These are phyloP conservation scores for Candida corydali DNA, from an alignment of 805 yeast species.

Conservation along the genomic window DNA sequence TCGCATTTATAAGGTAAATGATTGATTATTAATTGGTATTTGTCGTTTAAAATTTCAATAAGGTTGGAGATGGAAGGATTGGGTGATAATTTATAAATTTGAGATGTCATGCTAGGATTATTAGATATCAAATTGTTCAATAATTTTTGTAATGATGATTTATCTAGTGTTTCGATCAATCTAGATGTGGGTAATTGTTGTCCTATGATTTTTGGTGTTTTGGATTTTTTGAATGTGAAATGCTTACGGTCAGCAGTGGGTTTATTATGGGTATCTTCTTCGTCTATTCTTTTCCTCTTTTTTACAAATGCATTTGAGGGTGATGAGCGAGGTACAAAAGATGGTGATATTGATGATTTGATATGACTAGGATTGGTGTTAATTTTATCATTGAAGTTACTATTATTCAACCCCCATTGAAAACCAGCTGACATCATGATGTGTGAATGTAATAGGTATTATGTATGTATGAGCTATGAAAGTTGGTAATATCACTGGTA, in stretches of 20 bases:
- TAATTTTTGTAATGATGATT: conserved; percentile 48
- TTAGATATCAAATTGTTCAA: conserved; percentile 48
- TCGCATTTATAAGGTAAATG: conserved; percentile 77
- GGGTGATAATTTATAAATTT: conserved; percentile 52
- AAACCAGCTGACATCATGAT: conserved; percentile 25
- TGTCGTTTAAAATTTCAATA: conserved; percentile 43
- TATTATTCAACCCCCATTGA: conserved; percentile 21
- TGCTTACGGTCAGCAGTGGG: too few species aligned
- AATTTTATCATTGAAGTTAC: neutral
- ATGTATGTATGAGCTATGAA: neutral
- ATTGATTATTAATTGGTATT: conserved; percentile 40
- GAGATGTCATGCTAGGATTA: conserved; percentile 59
- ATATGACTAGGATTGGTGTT: neutral
- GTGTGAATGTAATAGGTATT: neutral
- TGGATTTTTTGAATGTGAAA: conserved; percentile 24
- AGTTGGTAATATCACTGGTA: too few species aligned
- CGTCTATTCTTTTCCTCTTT: conserved; percentile 1
- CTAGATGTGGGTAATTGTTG: conserved; percentile 60
- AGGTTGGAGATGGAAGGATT: conserved; percentile 53
- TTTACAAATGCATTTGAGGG: neutral
- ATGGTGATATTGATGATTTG: neutral
- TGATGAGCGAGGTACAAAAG: neutral
- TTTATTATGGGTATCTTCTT: neutral
- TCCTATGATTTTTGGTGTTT: conserved; percentile 47
- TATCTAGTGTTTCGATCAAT: conserved; percentile 65